Conservation (phyloP, 2,329 filamentous ascomycete species). For the Aspergillus sp. region DNA sequence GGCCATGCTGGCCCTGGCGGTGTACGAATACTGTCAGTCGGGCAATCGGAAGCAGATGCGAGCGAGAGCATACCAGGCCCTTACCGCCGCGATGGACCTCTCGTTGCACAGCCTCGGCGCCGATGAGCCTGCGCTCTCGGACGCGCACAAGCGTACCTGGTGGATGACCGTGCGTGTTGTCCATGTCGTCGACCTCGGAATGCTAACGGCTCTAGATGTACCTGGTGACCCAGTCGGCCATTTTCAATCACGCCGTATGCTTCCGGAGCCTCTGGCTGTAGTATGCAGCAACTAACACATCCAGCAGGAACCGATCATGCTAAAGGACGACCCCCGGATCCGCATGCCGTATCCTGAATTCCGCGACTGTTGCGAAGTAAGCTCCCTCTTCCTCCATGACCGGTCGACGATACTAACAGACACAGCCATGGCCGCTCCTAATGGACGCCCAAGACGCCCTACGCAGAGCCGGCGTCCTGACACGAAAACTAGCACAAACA, state of each 20-base stretch:
- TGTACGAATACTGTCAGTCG: slow-evolving; percentile 25
- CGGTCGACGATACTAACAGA: background rate
- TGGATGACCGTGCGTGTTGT: slow-evolving; percentile 24
- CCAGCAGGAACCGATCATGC: slow-evolving; percentile 21
- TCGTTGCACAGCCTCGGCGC: slow-evolving; percentile 17
- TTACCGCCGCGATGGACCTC: slow-evolving; percentile 26
- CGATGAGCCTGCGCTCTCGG: slow-evolving; percentile 9
- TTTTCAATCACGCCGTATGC: slow-evolving; percentile 16
- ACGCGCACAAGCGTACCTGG: slow-evolving; percentile 24
- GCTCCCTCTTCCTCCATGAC: too few relatives aligned
- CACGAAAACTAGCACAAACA: background rate
- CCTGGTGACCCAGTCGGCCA: slow-evolving; percentile 19
- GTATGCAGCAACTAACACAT: background rate
- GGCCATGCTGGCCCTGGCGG: slow-evolving; percentile 18
- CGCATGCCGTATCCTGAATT: slow-evolving; percentile 24
- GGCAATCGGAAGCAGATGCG: slow-evolving; percentile 24
- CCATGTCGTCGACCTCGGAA: background rate
- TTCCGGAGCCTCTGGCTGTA: background rate
- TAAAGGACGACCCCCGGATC: slow-evolving; percentile 19
- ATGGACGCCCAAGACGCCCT: slow-evolving; percentile 21
- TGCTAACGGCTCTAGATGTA: slow-evolving; percentile 13
- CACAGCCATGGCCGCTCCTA: slow-evolving; percentile 21
- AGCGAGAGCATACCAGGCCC: slow-evolving; percentile 22
- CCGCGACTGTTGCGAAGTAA: slow-evolving; percentile 18
- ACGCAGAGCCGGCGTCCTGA: background rate